phyloP scores from a whole-genome alignment of 2,329 filamentous ascomycete species.

The Aspergillus caelatus region DNA sequence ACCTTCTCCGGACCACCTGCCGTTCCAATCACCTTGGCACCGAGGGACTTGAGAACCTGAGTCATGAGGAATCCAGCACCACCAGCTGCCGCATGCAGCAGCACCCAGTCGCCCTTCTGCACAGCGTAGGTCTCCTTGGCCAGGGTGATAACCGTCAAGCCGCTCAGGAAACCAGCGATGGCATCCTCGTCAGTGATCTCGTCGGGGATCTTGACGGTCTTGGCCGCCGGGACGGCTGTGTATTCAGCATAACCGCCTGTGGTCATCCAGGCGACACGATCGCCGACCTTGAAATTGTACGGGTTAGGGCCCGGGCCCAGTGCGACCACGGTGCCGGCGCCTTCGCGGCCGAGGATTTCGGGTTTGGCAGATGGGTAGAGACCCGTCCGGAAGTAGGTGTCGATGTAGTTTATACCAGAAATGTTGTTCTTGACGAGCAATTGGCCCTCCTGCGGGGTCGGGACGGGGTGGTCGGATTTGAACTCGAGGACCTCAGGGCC shows the following conservation, averaged over 20 bases:
- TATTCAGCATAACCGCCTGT: conserved; percentile 62
- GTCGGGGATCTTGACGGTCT: conserved; percentile 66
- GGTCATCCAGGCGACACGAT: conserved; percentile 72
- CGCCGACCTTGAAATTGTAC: conserved; percentile 63
- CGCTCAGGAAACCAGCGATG: conserved; percentile 75
- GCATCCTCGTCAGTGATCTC: conserved; percentile 63
- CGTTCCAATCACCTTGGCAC: conserved; percentile 78
- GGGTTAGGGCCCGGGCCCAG: conserved; percentile 55
- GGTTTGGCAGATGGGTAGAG: conserved; percentile 75
- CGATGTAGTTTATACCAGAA: conserved; percentile 85
- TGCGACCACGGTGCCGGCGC: conserved; percentile 69
- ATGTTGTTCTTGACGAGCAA: conserved; percentile 80
- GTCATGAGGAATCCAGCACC: conserved; percentile 76
- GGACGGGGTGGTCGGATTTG: conserved; percentile 71
- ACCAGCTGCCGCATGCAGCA: conserved; percentile 84
- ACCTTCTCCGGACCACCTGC: conserved; percentile 74
- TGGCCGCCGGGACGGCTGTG: conserved; percentile 54
- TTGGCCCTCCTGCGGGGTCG: conserved; percentile 67
- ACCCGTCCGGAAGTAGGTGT: conserved; percentile 87
- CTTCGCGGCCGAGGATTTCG: conserved; percentile 78
- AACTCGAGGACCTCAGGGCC: conserved; percentile 72
- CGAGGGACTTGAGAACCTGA: conserved; percentile 72
- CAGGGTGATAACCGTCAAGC: conserved; percentile 78
- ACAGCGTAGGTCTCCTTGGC: conserved; percentile 70
- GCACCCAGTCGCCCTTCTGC: conserved; percentile 75